Base-by-base conservation (phyloP, 2,329 filamentous ascomycete genomes). In the Colletotrichum scovillei region DNA sequence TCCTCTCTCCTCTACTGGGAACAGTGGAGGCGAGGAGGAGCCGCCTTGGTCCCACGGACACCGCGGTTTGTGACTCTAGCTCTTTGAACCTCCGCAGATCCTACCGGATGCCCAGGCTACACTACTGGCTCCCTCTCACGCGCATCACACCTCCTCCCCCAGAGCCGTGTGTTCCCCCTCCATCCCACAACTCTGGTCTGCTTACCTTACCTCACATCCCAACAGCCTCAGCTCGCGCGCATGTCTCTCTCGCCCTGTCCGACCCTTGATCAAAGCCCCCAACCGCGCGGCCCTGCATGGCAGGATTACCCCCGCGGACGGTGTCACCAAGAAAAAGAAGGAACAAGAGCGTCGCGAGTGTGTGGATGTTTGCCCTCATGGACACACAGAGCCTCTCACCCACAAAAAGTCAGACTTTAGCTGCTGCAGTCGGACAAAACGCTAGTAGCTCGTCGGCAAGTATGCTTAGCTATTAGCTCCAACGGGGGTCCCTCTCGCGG, bases 221-320 rank as follows among this genome's bases (percentile, higher is more conserved):
- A 49, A 28, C 62, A 30, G 46, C 30, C 42, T 49, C 42, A 49
- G 42, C 42, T 63, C 42, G 38, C 63, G n/a, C 52, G 32, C 11
- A 35, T 5, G 42, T 30, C 35, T 42, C 57, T 49, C 42, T 19
- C 64, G 42, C 35, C 24, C 22, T 46, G 68, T 42, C 60, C 42
- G 38, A 26, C 62, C 46, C 42, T 26, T n/a, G 22, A 16, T 12
- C 38, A 38, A 24, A 28, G 24, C 42, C 63, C 26, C 57, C 26
- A 70, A 70, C 28, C 60, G 60, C 67, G 70, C 60, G 67, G 70
- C 55, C 60, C 67, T 73, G 67, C 59, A 73, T 70, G 55, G 26
- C 65, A 26, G 46, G 35, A 24, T 38, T 8, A 24, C 12, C 30
- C 30, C 52, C 24, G 3, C 22, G 32, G 42, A 14, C 9, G 59